phyloP scores from a whole-genome alignment of 1,139 yeast genomes.

The Pichia sp. region DNA sequence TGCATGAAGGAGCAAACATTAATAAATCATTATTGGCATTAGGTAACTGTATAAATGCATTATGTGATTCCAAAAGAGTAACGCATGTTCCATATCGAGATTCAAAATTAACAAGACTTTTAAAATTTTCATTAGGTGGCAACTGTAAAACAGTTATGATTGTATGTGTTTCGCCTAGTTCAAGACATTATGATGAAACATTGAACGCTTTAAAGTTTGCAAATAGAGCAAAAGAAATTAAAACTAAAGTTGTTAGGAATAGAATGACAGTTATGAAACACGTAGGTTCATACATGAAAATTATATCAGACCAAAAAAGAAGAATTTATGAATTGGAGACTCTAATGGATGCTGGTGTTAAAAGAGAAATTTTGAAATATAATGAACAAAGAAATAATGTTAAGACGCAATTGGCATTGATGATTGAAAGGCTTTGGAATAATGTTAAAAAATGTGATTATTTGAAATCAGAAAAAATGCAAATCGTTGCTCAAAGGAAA shows the following conservation, averaged over 20 bases:
- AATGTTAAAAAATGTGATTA: slow-evolving; percentile 9
- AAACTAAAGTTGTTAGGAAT: slow-evolving; percentile 71
- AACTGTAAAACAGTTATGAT: slow-evolving; percentile 94
- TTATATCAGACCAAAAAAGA: slow-evolving; percentile 75
- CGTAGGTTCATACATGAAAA: slow-evolving; percentile 79
- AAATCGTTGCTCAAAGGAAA: slow-evolving; percentile 53
- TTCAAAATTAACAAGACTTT: slow-evolving; percentile 76
- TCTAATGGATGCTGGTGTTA: slow-evolving; percentile 6
- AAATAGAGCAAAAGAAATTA: slow-evolving; percentile 82
- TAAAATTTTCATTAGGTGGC: slow-evolving; percentile 90
- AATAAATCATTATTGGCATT: slow-evolving; percentile 81
- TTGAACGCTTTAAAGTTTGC: slow-evolving; percentile 86
- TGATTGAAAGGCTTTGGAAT: slow-evolving; percentile 11
- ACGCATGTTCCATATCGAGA: slow-evolving; percentile 87
- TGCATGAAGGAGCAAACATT: slow-evolving; percentile 89
- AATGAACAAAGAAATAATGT: slow-evolving; percentile 31
- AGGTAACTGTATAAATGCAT: slow-evolving; percentile 90
- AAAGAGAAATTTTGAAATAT: slow-evolving; percentile 5
- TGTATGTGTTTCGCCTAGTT: slow-evolving; percentile 85
- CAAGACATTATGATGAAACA: slow-evolving; percentile 85
- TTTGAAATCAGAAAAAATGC: slow-evolving; percentile 39
- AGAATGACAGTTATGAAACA: slow-evolving; percentile 75
- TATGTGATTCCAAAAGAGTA: slow-evolving; percentile 63
- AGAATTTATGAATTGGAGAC: slow-evolving; percentile 40
- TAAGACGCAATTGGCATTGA: slow-evolving; percentile 39